These are phyloP conservation scores for Cutaneotrichosporon dermatis DNA, from an alignment of 1,284 basidiomycete species.

Conservation along the genomic window DNA sequence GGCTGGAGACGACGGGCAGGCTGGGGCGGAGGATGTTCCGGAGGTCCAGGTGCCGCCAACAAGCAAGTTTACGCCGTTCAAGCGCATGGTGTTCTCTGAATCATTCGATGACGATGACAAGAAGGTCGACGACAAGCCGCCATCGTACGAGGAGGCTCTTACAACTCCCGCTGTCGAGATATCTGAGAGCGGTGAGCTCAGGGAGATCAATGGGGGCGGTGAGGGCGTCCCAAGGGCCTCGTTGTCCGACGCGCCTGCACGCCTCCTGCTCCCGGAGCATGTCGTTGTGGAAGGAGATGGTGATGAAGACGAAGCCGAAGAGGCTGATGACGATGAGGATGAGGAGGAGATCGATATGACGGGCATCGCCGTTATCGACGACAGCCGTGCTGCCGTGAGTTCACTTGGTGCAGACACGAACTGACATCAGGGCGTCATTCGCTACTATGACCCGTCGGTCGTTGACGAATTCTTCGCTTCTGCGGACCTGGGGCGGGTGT, in stretches of 20 bases:
- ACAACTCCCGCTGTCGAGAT: not conserved
- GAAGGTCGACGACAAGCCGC: too few species aligned
- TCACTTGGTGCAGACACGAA: not conserved
- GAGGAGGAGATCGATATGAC: constrained; percentile 19
- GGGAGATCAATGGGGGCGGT: not conserved
- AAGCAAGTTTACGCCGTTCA: not conserved
- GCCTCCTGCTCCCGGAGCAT: constrained; percentile 30
- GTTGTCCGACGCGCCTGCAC: not conserved
- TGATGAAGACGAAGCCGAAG: constrained; percentile 11
- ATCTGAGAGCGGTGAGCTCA: not conserved
- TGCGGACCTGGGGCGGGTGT: constrained; percentile 39
- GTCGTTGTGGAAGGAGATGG: constrained; percentile 21
- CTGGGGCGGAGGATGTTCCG: not conserved
- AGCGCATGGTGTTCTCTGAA: not conserved
- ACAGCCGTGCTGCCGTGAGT: constrained; percentile 32
- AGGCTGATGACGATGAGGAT: not conserved
- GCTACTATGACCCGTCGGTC: constrained; percentile 36
- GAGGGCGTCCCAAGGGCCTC: not conserved
- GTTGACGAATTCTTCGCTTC: constrained; percentile 40
- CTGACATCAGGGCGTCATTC: constrained; percentile 26
- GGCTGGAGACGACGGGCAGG: not conserved
- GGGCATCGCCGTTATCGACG: constrained; percentile 38
- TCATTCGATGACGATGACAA: too few species aligned
- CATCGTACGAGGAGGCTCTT: not conserved
- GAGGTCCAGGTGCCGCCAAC: not conserved